Base-by-base conservation (phyloP, 2,329 filamentous ascomycete genomes). In the Magnaporthiopsis poae region DNA sequence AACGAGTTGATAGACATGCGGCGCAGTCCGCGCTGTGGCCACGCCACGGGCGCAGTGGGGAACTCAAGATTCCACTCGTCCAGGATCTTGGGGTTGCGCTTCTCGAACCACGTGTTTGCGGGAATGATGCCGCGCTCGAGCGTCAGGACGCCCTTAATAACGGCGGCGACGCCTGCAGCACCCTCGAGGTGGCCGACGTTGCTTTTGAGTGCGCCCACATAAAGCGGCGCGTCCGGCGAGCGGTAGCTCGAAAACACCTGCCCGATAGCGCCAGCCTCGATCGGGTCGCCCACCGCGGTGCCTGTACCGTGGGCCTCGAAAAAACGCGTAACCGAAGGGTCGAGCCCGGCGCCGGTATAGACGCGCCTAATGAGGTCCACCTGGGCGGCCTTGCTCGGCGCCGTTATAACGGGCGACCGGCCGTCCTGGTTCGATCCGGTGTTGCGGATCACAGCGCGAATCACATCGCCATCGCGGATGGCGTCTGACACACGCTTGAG, bases 401-500 rank as follows among this genome's bases (percentile, higher is more conserved):
- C 72, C 25, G 73, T 75, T 12, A 75, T 69, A 18, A 70, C 70
- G 1, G 72, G 71, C 4, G 74, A 75, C 3, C 69, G 69, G 33
- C 74, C 74, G 65, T 75, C 74, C 64, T 74, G 72, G 66, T 75
- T 75, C 5, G 72, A 71, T 3, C 73, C 71, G n/a, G 71, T 71
- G 21, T 71, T 71, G 15, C 77, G 74, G 36, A 80, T 77, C 7
- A 80, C 76, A 9, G 77, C 77, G 1, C 77, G 73, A 36, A 80
- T 76, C 62, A 74, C 74, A 63, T 80, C 74, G 2, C 77, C 75
- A 68, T 79, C 71, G n/a, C 64, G 73, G 5, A 86, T 67, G 0
- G 85, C 86, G 2, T 77, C 73, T 5, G 71, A 74, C 1, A 86
- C 70, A 0, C 73, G 75, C 71, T 87, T 88, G 0, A 88, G 69